Evolutionary conservation across 495 filamentous ascomycete species (phyloP), one percentile per base, ranked within the genome.

Genomic region (Neurospora intermedia): DNA sequence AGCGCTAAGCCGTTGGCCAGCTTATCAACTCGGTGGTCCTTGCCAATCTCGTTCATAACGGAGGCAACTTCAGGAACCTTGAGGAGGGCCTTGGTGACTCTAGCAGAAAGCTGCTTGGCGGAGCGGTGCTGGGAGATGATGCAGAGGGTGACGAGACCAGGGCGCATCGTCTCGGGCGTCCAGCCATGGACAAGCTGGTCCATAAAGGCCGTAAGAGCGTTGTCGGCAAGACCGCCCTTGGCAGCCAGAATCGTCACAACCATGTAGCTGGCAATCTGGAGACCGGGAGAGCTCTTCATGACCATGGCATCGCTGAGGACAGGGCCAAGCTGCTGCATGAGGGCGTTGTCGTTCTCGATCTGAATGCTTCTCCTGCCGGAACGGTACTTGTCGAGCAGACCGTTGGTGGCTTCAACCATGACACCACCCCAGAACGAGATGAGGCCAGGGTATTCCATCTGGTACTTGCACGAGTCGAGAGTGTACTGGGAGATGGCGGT

Each of bases 261-360:
- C 93, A 97, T 97, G 78, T 97, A 98, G 77, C 90, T 93, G 27
- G 91, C 93, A 74, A 95, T 87, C 69, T 93, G 89, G 48, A 97
- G 83, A 71, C 95, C 91, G 0, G 93, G 87, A 0, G 89, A 86
- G 41, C 90, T 87, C 73, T 89, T 89, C 83, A 94, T 87, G 15
- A 87, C 85, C 69, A 98, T 86, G 6, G 89, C 91, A 69, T 92
- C 88, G 72, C 93, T 91, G 27, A 98, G 81, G 3, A 92, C 86
- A 13, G 94, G 92, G 5, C 94, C 85, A 38, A 97, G 84, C 45
- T 89, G 86, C 43, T 93, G 83, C 4, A 97, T 83, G 0, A 97
- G 84, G 78, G 92, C 89, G 77, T 97, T 91, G 76, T 94, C 89
- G 43, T 91, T 92, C 76, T 90, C 86, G 75, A 88, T 86, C 78